These are phyloP conservation scores for Corinectria fuckeliana DNA, from an alignment of 2,329 filamentous ascomycete genomes.

Conservation along the genomic window DNA sequence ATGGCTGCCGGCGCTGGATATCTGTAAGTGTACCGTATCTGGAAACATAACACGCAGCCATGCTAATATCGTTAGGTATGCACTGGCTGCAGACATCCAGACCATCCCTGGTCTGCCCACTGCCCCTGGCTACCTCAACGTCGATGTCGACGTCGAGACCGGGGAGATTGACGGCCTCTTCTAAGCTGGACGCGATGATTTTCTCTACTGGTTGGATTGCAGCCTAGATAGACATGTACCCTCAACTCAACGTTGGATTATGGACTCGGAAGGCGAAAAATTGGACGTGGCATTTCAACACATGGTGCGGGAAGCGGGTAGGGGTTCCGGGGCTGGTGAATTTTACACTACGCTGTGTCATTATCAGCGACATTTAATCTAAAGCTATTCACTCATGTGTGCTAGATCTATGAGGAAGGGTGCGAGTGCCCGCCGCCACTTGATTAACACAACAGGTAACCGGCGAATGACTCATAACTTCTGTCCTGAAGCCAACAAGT, in stretches of 20 bases:
- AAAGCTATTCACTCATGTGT: conserved; percentile 5
- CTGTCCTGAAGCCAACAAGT: no score
- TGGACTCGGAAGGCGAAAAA: conserved; percentile 32
- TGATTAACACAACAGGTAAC: no score
- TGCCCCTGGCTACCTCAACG: conserved; percentile 93
- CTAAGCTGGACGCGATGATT: conserved; percentile 53
- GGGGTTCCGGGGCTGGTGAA: conserved; percentile 11
- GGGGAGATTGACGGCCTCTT: conserved; percentile 90
- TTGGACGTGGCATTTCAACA: conserved; percentile 40
- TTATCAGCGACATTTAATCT: conserved; percentile 12
- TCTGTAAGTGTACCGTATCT: conserved; percentile 62
- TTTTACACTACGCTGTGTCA: background rate
- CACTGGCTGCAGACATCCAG: conserved; percentile 95
- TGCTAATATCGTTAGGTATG: conserved; percentile 68
- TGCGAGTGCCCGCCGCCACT: background rate
- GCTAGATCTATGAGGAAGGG: background rate
- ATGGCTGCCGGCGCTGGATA: conserved; percentile 95
- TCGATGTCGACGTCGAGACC: conserved; percentile 83
- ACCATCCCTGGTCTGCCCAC: conserved; percentile 96
- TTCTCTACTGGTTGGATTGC: conserved; percentile 1
- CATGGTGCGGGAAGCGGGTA: conserved; percentile 29
- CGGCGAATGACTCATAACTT: no score
- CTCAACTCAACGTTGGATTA: conserved; percentile 40
- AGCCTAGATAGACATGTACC: conserved; percentile 15
- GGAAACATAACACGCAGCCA: conserved; percentile 15